phyloP scores from a whole-genome alignment of 2,329 filamentous ascomycete genomes.

The Penicillium polonicum region DNA sequence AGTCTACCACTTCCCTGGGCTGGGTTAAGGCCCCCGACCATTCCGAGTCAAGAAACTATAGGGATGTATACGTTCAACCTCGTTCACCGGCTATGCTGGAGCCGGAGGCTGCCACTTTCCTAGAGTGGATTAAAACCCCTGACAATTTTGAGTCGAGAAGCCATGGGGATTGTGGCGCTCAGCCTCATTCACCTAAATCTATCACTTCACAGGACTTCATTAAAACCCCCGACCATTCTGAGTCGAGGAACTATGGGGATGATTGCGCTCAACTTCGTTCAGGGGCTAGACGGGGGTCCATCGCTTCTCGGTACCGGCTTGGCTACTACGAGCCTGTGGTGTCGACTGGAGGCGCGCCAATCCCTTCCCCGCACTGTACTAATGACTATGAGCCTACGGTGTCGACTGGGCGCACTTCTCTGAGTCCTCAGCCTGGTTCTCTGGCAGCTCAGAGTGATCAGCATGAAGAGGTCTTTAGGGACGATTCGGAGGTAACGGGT shows the following conservation, averaged over 20 bases:
- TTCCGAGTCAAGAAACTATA: no score
- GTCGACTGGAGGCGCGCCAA: not conserved
- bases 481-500: not conserved
- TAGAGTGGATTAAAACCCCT: not conserved
- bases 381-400: no score
- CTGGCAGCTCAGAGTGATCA: not conserved
- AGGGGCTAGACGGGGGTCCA: not conserved
- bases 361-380: not conserved
- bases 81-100: not conserved
- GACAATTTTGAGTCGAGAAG: not conserved
- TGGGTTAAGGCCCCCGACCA: not conserved
- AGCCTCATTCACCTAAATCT: not conserved
- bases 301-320: not conserved
- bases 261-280: not conserved
- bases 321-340: not conserved
- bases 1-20: not conserved
- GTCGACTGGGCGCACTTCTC: not conserved
- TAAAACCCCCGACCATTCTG: not conserved
- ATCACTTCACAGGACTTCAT: not conserved
- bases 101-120: no score
- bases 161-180: not conserved
- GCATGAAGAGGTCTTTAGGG: not conserved
- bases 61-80: not conserved
- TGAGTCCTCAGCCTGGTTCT: not conserved
- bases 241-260: not conserved